Base-by-base conservation (phyloP, 306 rosid species). In the Urtica urens region DNA sequence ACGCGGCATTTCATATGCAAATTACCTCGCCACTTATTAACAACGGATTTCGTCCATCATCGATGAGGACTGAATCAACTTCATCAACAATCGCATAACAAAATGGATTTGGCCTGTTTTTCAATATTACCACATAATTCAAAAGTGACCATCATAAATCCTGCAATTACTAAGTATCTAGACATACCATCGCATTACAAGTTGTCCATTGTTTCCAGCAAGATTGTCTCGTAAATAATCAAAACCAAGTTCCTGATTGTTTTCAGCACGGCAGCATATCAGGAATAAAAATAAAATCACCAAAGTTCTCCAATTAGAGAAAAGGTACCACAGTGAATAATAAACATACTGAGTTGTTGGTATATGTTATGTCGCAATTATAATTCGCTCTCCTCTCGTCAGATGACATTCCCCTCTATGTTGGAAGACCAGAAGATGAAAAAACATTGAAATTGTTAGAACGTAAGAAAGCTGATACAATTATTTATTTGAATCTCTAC, bases 21-120 rank as follows among this genome's bases (percentile, higher is more conserved):
- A 47, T 72, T 71, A 90, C 95, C 93, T 90, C 84, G 33, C 97
- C 95, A 29, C 97, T 84, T 67, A 84, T 90, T 72, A 90, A 68
- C 79, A 90, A 62, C 23, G 97, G 97, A 79, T 90, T 90, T 71
- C 95, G 73, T 72, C 97, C 97, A 66, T 90, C 97, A 31, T 90
- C 95, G 47, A 90, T 84, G 63, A 90, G 82, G 60, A 84, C 97
- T 7, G 95, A 90, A 62, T 84, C 97, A 49, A 84, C 97, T 72
- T 90, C 97, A 73, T 90, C 95, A 49, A 90, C 97, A 61, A 90
- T 90, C 41, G 86, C 97, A 79, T 81, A 90, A 78, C 77, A 93
- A 73, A 90, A 90, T 52, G 97, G 93, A 61, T 77, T 81, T 64
- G 97, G 95, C 93, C 97, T 90, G 75, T 51, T 59, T 47, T 51